A percentile compares a stretch with the other conserved stretches of the same genome.
Conservation (phyloP, 441 rosid species). For the Bocquillonia castaneifolia region DNA sequence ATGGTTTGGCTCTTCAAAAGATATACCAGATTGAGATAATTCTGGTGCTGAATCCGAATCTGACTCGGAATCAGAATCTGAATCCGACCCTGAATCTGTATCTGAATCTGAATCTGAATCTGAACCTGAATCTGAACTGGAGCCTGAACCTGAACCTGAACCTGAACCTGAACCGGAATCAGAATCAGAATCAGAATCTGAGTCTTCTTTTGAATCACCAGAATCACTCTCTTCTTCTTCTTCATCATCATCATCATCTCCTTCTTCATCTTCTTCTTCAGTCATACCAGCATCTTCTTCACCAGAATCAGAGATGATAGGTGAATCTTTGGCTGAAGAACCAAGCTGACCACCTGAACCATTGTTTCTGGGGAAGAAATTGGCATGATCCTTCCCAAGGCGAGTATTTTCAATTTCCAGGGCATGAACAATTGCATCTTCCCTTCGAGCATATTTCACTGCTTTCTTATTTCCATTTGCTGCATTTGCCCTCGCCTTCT, state of each 20-base stretch:
- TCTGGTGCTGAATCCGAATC: conserved; percentile 41
- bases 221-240: conserved; percentile 24
- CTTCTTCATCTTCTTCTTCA: conserved; percentile 38
- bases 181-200: conserved; percentile 1
- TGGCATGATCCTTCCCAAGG: conserved; percentile 49
- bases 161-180: too few species aligned
- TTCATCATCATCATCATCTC: conserved; percentile 16
- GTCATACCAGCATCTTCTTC: conserved; percentile 43
- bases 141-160: background rate
- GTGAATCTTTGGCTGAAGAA: conserved; percentile 45
- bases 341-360: conserved; percentile 32
- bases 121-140: background rate
- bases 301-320: conserved; percentile 44
- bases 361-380: conserved; percentile 33
- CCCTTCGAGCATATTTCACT: conserved; percentile 87
- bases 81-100: background rate
- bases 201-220: conserved; percentile 5
- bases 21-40: conserved; percentile 61
- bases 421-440: conserved; percentile 88
- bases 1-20: conserved; percentile 57
- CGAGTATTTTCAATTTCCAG: conserved; percentile 82
- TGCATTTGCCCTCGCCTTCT: conserved; percentile 76
- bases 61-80: background rate
- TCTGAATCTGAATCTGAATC: conserved; percentile 5
- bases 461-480: conserved; percentile 61